A percentile compares a stretch with the other conserved stretches of the same genome.
Evolutionary conservation across 2,329 filamentous ascomycete species (phyloP).

Genomic region (Aspergillus phoenicis): DNA sequence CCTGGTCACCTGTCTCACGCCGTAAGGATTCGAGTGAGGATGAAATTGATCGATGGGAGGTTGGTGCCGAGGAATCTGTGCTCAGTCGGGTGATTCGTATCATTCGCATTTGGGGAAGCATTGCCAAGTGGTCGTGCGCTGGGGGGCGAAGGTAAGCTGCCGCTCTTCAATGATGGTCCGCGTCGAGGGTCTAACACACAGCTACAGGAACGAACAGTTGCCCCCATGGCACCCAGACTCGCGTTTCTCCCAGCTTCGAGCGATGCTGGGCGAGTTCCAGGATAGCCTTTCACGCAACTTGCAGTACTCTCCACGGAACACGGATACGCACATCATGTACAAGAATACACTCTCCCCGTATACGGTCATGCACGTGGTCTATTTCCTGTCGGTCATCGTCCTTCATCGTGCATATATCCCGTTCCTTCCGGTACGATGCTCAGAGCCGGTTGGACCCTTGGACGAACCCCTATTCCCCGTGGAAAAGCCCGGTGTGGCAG

Average conservation of each 20-base stretch:
- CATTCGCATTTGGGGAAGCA: constrained; percentile 58
- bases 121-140: constrained; percentile 58
- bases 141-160: constrained; percentile 55
- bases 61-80: constrained; percentile 56
- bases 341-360: constrained; percentile 56
- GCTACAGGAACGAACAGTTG: constrained; percentile 47
- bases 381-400: constrained; percentile 57
- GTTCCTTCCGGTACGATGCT: constrained; percentile 54
- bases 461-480: constrained; percentile 53
- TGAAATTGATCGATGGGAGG: constrained; percentile 55
- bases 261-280: constrained; percentile 53
- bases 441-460: constrained; percentile 55
- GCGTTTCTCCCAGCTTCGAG: constrained; percentile 51
- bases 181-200: background rate
- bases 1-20: constrained; percentile 43
- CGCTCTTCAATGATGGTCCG: background rate
- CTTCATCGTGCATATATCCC: constrained; percentile 60
- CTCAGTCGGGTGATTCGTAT: constrained; percentile 58
- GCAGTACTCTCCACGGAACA: constrained; percentile 54
- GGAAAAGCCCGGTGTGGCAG: constrained; percentile 47
- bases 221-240: constrained; percentile 58
- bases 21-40: constrained; percentile 45
- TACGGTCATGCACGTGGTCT: constrained; percentile 57
- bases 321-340: constrained; percentile 56
- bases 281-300: constrained; percentile 55